A percentile compares a stretch with the other conserved stretches of the same genome.
Conservation (phyloP, 2,329 filamentous ascomycete species). For the Hirsutella rhossiliensis region DNA sequence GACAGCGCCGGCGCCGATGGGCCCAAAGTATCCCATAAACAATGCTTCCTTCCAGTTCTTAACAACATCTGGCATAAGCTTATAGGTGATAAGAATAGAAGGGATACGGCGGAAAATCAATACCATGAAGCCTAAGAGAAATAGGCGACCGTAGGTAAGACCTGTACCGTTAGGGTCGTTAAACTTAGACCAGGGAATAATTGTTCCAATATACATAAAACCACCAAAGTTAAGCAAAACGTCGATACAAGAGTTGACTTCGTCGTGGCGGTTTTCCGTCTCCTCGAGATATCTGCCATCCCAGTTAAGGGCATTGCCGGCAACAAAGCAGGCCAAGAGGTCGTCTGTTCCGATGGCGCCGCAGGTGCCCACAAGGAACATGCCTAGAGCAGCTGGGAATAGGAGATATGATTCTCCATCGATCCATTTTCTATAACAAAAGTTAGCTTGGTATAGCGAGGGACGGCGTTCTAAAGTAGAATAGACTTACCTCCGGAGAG, state of each 20-base stretch:
- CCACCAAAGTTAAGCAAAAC: conserved; percentile 47
- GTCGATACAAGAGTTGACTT: conserved; percentile 47
- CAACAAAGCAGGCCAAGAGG: conserved; percentile 47
- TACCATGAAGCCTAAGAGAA: conserved; percentile 39
- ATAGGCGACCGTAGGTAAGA: conserved; percentile 35
- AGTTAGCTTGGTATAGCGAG: no score
- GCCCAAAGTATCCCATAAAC: conserved; percentile 59
- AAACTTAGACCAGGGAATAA: conserved; percentile 44
- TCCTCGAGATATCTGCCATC: conserved; percentile 47
- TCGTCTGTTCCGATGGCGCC: conserved; percentile 47
- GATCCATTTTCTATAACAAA: conserved; percentile 37
- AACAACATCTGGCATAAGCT: conserved; percentile 38
- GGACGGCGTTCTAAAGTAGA: no score
- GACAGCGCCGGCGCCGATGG: conserved; percentile 64
- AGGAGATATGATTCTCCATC: conserved; percentile 42
- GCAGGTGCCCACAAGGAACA: conserved; percentile 46
- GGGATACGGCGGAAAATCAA: conserved; percentile 45
- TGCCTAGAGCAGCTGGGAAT: conserved; percentile 36
- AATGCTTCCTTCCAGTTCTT: conserved; percentile 44
- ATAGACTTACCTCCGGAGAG: conserved; percentile 18
- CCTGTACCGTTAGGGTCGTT: conserved; percentile 38
- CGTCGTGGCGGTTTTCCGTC: conserved; percentile 42
- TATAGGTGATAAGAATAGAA: conserved; percentile 39
- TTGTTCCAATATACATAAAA: conserved; percentile 46
- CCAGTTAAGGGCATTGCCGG: conserved; percentile 50